phyloP scores from a whole-genome alignment of 2,329 filamentous ascomycete genomes.

The Raffaelea deltoideospora region DNA sequence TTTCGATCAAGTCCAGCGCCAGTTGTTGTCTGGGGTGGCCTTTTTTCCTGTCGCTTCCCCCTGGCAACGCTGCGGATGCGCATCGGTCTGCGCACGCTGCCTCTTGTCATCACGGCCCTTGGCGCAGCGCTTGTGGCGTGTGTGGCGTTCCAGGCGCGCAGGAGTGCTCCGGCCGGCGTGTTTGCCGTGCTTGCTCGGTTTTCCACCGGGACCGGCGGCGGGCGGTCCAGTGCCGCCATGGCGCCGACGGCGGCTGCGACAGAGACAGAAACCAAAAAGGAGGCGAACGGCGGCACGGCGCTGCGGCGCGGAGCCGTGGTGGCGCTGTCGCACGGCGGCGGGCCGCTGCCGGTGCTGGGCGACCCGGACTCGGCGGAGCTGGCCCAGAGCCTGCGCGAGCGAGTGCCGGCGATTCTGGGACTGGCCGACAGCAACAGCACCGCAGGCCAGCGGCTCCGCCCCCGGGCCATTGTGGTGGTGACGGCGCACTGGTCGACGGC shows the following conservation, averaged over 20 bases:
- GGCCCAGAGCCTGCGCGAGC: slow-evolving; percentile 32
- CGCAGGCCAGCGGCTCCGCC: no score
- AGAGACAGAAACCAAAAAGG: no score
- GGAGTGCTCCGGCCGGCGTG: neutral
- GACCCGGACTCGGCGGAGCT: slow-evolving; percentile 37
- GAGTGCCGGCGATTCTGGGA: slow-evolving; percentile 38
- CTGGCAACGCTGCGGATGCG: no score
- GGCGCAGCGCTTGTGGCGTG: neutral
- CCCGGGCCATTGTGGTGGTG: slow-evolving; percentile 34
- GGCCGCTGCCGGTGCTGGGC: slow-evolving; percentile 42
- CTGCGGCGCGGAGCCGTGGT: slow-evolving; percentile 29
- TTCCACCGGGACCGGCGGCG: neutral
- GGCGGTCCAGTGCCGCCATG: neutral
- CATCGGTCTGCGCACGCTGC: no score
- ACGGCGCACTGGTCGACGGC: slow-evolving; percentile 42
- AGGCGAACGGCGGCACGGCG: no score
- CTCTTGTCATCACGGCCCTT: no score
- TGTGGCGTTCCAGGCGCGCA: neutral
- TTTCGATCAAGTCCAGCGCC: no score
- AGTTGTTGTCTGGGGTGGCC: no score
- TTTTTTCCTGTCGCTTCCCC: no score
- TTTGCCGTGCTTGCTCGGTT: neutral
- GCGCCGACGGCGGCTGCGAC: neutral
- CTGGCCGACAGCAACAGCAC: slow-evolving; percentile 32
- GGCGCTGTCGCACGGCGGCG: slow-evolving; percentile 35